Percentiles rank a stretch among this genome's conserved stretches.
Evolutionary conservation across 2,329 filamentous ascomycete genomes (phyloP).

Genomic region (Colletotrichum incanum): DNA sequence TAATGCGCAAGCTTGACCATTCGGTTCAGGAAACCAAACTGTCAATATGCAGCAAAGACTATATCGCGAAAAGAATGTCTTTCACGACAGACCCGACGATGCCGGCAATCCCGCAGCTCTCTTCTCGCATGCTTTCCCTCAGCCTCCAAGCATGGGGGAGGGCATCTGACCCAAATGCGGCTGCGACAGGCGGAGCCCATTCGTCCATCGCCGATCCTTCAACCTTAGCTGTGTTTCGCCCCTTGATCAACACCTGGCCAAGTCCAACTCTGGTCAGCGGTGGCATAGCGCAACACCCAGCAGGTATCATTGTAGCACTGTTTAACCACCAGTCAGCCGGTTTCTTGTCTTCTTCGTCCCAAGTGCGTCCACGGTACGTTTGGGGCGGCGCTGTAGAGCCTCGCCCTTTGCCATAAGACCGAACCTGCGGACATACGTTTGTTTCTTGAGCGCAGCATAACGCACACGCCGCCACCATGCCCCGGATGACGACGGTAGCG

Average conservation of each 20-base stretch:
- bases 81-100: conserved; percentile 16
- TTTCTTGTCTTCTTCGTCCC: conserved; percentile 15
- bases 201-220: conserved; percentile 42
- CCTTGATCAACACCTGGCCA: conserved; percentile 30
- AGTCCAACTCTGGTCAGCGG: conserved; percentile 25
- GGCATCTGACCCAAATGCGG: conserved; percentile 40
- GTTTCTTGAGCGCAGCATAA: conserved; percentile 23
- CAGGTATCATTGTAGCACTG: conserved; percentile 27
- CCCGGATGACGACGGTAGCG: conserved; percentile 5
- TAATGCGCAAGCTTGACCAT: neutral
- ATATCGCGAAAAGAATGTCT: neutral
- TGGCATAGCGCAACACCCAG: conserved; percentile 26
- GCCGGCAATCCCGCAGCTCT: conserved; percentile 29
- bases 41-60: neutral
- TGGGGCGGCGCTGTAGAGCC: conserved; percentile 18
- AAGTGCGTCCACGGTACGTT: conserved; percentile 2
- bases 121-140: conserved; percentile 35
- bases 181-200: conserved; percentile 36
- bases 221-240: conserved; percentile 35
- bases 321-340: conserved; percentile 14
- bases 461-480: conserved; percentile 35
- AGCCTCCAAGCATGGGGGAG: conserved; percentile 30
- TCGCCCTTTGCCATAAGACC: conserved; percentile 10
- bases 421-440: conserved; percentile 19
- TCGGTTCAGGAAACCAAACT: neutral